Evolutionary conservation across 352 stramenopile genomes (phyloP), one percentile per base, ranked within the genome.

Genomic region (Globisporangium abappressorium): DNA sequence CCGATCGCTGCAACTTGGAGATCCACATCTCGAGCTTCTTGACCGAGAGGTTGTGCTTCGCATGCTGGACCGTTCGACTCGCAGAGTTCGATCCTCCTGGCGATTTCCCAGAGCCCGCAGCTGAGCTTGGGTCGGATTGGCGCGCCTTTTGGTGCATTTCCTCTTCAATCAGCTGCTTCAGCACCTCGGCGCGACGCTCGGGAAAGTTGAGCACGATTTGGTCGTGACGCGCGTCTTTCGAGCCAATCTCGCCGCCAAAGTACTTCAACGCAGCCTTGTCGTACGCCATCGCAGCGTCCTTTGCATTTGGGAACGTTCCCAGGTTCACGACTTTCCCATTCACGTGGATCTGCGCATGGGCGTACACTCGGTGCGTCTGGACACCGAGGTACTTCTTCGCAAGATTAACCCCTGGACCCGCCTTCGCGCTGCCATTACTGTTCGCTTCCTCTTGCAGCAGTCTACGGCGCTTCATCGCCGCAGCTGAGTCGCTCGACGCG

Each of bases 11-110:
- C 18, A 95, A 58, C 46, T 82, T 87, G 8, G 82, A 70, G 49
- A 92, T 74, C 87, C 87, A 95, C 9, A 70, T 74, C 56, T 93
- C 87, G 18, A 93, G 76, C 62, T 92, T 92, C 78, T 85, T 89
- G 63, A 91, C 85, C 1, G 82, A 83, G 54, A 92, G 71, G 24
- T 88, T 90, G 74, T 91, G 80, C 78, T 91, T 91, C 33, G 83
- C 82, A 30, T 80, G 79, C 56, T 92, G 82, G n/a, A 82, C 75
- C 24, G 74, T 86, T 34, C 82, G 82, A 65, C 70, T 89, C 26
- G 63, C 62, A 22, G 65, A 60, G 12, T 55, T 60, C 18, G 56
- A 57, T 2, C 57, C 30, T 15, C 34, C 26, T 8, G 41, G 41
- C 7, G 41, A 22, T 15, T 54, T 66, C 2, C 33, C 34, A 6